Conservation (phyloP, 2,329 filamentous ascomycete species). For the Alternaria solani region DNA sequence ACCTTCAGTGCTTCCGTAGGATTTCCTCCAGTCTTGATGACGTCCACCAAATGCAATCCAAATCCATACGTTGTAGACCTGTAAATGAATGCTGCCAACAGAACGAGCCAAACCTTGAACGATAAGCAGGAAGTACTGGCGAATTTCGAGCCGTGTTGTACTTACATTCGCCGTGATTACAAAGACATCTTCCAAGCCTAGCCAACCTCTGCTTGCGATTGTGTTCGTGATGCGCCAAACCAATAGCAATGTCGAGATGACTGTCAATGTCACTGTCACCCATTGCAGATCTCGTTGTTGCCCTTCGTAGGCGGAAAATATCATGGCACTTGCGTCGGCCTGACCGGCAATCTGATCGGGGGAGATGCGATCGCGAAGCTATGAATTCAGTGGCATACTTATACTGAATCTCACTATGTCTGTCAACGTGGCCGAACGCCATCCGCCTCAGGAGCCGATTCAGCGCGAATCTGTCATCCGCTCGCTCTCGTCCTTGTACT, state of each 20-base stretch:
- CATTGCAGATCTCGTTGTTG: conserved; percentile 33
- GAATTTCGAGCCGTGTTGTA: not conserved
- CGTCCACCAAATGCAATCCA: conserved; percentile 26
- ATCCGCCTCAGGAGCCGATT: not conserved
- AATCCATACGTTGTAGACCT: conserved; percentile 34
- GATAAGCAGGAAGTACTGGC: not conserved
- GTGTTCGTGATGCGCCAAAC: conserved; percentile 25
- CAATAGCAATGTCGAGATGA: conserved; percentile 28
- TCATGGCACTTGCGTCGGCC: conserved; percentile 11
- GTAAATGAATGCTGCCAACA: conserved; percentile 21
- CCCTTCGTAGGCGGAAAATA: conserved; percentile 31
- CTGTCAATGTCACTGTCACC: conserved; percentile 30
- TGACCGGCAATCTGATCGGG: not conserved
- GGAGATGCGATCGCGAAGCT: not conserved
- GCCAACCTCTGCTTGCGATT: conserved; percentile 33
- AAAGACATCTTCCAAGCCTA: conserved; percentile 36
- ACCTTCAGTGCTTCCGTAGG: conserved; percentile 29
- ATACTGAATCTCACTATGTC: not conserved
- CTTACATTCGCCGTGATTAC: conserved; percentile 34
- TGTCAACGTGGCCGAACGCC: not conserved
- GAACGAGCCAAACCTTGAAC: conserved; percentile 19
- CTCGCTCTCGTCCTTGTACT: not conserved
- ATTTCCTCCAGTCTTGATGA: conserved; percentile 27
- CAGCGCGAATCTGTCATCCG: not conserved
- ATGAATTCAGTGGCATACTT: not conserved